Evolutionary conservation across 768 basidiomycete genomes (phyloP).

Genomic region (Hypsizygus marmoreus): DNA sequence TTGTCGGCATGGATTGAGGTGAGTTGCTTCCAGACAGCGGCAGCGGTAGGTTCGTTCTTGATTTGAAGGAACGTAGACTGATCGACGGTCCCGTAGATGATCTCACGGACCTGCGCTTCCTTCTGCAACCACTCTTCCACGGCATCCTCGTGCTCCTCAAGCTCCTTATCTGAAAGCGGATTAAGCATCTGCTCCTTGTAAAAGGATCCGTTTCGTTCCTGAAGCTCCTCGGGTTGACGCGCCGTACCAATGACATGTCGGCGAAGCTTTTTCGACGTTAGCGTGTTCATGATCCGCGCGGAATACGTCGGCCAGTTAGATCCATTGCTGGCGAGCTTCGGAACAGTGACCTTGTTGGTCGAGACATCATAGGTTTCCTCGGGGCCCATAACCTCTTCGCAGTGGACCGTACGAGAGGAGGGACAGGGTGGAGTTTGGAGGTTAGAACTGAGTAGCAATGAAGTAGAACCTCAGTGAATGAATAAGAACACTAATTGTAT

Average conservation of each 20-base stretch:
- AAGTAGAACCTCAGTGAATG: conserved; percentile 1
- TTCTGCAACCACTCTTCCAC: conserved; percentile 24
- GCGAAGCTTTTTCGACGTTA: conserved; percentile 24
- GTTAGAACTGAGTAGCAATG: too few relatives aligned
- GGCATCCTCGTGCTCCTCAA: conserved; percentile 19
- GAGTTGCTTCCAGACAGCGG: conserved; percentile 1
- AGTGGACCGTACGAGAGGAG: neutral
- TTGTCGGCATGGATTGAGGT: neutral
- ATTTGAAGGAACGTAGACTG: conserved; percentile 3
- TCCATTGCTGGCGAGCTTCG: conserved; percentile 25
- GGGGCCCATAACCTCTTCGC: conserved; percentile 10
- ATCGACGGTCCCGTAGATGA: conserved; percentile 1
- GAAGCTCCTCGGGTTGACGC: conserved; percentile 16
- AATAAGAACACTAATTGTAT: too few relatives aligned
- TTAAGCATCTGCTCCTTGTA: neutral
- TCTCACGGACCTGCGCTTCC: conserved; percentile 1
- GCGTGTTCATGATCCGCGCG: conserved; percentile 20
- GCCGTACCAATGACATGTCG: too few relatives aligned
- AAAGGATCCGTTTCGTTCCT: conserved; percentile 17
- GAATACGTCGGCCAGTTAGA: conserved; percentile 33
- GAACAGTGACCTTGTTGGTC: conserved; percentile 2
- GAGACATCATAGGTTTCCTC: neutral
- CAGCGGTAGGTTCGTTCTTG: conserved; percentile 15
- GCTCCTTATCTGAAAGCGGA: conserved; percentile 17
- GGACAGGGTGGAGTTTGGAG: neutral